Evolutionary conservation across 768 basidiomycete genomes (phyloP), one percentile per base, ranked within the genome.

Genomic region (Suillus brevipes): DNA sequence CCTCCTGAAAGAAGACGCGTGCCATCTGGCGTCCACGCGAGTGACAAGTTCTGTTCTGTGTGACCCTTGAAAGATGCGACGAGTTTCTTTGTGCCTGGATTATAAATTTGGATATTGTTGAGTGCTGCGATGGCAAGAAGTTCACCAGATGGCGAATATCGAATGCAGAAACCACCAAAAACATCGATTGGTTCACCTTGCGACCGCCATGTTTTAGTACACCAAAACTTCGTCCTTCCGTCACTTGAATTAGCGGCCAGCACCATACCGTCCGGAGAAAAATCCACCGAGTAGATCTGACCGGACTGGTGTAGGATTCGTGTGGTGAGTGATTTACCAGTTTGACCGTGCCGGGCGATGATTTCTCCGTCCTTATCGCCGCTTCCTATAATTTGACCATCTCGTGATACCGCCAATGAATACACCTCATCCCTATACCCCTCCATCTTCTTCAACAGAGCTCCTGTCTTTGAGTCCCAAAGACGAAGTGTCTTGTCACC

Each of bases 331-430:
- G 20, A 0, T 45, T 23, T 10, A 12, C n/a, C 45, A 12, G 45
- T 47, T 47, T 47, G 10, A 6, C 45, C 45, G 45, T 47, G n/a
- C 45, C 45, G 23, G 45, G n/a, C 45, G n/a, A 47, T 47, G n/a
- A 47, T 0, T 1, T 23, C n/a, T 47, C 45, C 45, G 0, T 2
- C 4, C 0, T 0, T 0, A 47, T 47, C n/a, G 12, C n/a, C n/a
- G 45, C 45, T n/a, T 47, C 12, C 45, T 47, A 47, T 47, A 2
- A 5, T 47, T 47, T n/a, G 45, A 4, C 45, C 45, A 47, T 47
- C n/a, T 23, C 45, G n/a, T 23, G 45, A 47, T n/a, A 47, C 45
- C 2, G n/a, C 45, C n/a, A 47, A 47, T 47, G 9, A 0, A 0
- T n/a, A n/a, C n/a, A n/a, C n/a, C n/a, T n/a, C n/a, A 2, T 0